phyloP scores from a whole-genome alignment of 164 flowering plant genomes.

The Tetrastigma voinierianum region DNA sequence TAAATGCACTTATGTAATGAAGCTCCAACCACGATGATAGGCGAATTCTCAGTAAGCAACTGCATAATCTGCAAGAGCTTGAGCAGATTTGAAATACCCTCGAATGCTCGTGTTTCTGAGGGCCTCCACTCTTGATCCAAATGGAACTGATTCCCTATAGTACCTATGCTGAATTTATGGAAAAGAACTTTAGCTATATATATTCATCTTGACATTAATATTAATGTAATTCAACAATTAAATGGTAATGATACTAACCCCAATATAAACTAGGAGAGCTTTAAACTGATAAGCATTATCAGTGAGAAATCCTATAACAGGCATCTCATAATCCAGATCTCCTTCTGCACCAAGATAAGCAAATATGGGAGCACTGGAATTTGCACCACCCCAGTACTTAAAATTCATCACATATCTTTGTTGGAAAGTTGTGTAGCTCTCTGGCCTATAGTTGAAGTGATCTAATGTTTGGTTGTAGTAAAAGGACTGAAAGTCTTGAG shows the following conservation, averaged over 20 bases:
- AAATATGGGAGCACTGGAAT: conserved; percentile 19
- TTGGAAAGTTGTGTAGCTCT: conserved; percentile 29
- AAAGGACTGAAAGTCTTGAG: too few relatives aligned
- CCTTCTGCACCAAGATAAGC: conserved; percentile 18
- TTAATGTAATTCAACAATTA: too few relatives aligned
- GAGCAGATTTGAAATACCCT: conserved; percentile 35
- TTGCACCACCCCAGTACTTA: conserved; percentile 25
- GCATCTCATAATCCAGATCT: too few relatives aligned
- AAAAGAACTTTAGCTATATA: too few relatives aligned
- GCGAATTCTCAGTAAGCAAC: too few relatives aligned
- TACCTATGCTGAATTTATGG: conserved; percentile 22
- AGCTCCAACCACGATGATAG: too few relatives aligned
- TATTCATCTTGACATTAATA: too few relatives aligned
- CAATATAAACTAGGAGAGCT: too few relatives aligned
- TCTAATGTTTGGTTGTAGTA: conserved; percentile 26
- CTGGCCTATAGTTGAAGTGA: conserved; percentile 30
- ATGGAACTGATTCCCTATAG: conserved; percentile 32
- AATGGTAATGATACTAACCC: too few relatives aligned
- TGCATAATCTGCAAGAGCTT: conserved; percentile 44
- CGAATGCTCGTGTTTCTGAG: conserved; percentile 12
- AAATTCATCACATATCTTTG: conserved; percentile 19
- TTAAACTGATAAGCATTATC: too few relatives aligned
- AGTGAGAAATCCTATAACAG: too few relatives aligned
- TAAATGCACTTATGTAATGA: too few relatives aligned
- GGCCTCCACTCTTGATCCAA: conserved; percentile 20